A percentile compares a stretch with the other conserved stretches of the same genome.
phyloP scores from a whole-genome alignment of 2,329 filamentous ascomycete species.

The Claviceps pusilla region DNA sequence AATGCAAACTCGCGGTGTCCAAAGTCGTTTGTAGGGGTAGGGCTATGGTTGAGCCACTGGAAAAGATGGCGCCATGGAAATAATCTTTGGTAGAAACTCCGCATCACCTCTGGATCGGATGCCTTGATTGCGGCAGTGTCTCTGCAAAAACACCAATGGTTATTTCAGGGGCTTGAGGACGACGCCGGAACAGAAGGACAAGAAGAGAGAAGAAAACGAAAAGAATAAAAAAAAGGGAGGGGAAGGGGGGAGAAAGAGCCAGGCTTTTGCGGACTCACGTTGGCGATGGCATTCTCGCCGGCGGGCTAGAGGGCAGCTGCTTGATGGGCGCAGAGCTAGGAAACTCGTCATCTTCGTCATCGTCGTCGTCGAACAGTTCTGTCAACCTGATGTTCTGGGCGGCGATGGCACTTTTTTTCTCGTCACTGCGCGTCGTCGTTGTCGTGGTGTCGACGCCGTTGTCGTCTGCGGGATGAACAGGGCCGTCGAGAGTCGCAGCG shows the following conservation, averaged over 20 bases:
- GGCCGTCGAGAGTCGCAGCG: conserved; percentile 9
- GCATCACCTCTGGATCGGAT: conserved; percentile 72
- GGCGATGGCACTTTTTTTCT: conserved; percentile 12
- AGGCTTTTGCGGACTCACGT: conserved; percentile 20
- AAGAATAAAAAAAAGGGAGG: no score
- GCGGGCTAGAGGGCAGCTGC: conserved; percentile 24
- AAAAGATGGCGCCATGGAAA: conserved; percentile 92
- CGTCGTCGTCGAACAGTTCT: conserved; percentile 42
- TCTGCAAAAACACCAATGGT: neutral
- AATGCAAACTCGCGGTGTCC: conserved; percentile 90
- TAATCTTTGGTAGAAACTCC: conserved; percentile 85
- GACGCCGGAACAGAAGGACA: no score
- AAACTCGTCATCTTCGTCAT: conserved; percentile 45
- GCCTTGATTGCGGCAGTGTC: conserved; percentile 26
- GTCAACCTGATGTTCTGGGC: conserved; percentile 39
- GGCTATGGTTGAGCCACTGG: conserved; percentile 94
- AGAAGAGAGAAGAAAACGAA: no score
- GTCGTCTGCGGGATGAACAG: conserved; percentile 13
- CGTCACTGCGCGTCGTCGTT: conserved; percentile 14
- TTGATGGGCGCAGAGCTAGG: conserved; percentile 32
- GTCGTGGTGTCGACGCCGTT: conserved; percentile 27
- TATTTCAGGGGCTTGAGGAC: no score
- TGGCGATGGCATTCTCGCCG: conserved; percentile 26
- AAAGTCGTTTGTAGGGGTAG: conserved; percentile 75
- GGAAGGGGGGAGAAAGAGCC: no score